A percentile compares a stretch with the other conserved stretches of the same genome.
Conservation (phyloP, 176 grass and related monocot species). For the Ensete glaucum region DNA sequence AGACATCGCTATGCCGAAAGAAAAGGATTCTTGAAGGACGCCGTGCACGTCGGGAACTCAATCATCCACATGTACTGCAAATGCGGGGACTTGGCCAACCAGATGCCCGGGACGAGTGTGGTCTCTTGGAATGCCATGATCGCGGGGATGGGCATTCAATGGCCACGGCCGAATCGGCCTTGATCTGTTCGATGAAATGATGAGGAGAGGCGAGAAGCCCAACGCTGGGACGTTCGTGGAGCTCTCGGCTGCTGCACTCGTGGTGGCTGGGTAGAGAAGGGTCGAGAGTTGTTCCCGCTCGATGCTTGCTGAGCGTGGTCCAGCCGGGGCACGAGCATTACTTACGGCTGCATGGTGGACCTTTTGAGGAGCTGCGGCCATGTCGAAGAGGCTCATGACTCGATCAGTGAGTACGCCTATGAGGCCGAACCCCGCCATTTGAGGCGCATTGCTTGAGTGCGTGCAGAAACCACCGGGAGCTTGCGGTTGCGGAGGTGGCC, state of each 20-base stretch:
- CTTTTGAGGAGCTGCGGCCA: constrained; percentile 43
- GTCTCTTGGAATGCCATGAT: no score
- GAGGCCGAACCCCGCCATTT: constrained; percentile 46
- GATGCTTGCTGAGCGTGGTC: constrained; percentile 30
- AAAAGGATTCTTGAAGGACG: constrained; percentile 12
- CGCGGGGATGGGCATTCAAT: no score
- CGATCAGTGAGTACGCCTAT: constrained; percentile 39
- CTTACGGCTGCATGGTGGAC: constrained; percentile 52
- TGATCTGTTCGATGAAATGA: no score
- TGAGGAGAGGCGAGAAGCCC: no score
- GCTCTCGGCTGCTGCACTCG: constrained; percentile 49
- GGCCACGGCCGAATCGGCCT: no score
- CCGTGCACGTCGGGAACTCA: constrained; percentile 37
- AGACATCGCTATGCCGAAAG: constrained; percentile 30
- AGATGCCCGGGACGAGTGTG: no score
- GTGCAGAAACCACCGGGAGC: constrained; percentile 31
- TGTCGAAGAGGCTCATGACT: constrained; percentile 32
- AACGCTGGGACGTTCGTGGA: constrained; percentile 46
- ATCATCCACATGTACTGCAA: constrained; percentile 64
- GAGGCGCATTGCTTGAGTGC: constrained; percentile 42
- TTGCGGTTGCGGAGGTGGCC: constrained; percentile 37
- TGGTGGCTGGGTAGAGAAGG: constrained; percentile 37
- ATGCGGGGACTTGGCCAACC: no score
- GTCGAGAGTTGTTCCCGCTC: constrained; percentile 32
- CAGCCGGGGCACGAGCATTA: constrained; percentile 41